phyloP scores from a whole-genome alignment of 2,329 filamentous ascomycete species.

The Verticillium alfalfae region DNA sequence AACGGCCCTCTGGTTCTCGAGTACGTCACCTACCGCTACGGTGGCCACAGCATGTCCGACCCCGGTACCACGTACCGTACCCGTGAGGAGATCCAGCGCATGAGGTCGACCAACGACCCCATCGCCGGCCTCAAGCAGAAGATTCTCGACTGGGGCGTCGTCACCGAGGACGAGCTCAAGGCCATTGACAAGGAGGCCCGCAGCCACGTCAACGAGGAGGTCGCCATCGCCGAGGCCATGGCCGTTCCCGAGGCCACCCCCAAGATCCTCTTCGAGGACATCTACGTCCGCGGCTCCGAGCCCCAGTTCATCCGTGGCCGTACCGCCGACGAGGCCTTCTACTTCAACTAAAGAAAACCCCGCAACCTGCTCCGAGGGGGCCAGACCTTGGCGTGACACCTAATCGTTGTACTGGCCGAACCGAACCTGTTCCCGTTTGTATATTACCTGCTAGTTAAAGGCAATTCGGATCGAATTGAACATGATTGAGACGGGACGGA shows the following conservation, averaged over 20 bases:
- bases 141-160: constrained; percentile 91
- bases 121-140: constrained; percentile 98
- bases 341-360: constrained; percentile 57
- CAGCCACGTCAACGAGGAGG: constrained; percentile 79
- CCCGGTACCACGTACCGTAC: constrained; percentile 98
- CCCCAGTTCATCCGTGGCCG: constrained; percentile 83
- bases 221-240: constrained; percentile 87
- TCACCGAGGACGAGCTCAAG: constrained; percentile 94
- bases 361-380: background rate
- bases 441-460: constrained; percentile 15
- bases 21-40: constrained; percentile 99
- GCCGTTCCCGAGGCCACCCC: constrained; percentile 68
- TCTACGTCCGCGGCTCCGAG: constrained; percentile 86
- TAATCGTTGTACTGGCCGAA: background rate
- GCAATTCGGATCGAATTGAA: constrained; percentile 1
- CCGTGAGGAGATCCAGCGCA: constrained; percentile 98
- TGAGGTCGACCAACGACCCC: constrained; percentile 97
- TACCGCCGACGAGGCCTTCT: constrained; percentile 89
- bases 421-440: constrained; percentile 8
- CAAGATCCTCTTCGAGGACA: constrained; percentile 91
- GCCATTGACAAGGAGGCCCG: constrained; percentile 89
- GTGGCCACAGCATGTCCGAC: constrained; percentile 99
- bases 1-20: constrained; percentile 95
- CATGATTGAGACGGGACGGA: background rate
- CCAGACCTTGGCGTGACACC: constrained; percentile 3